Conservation (phyloP, 2,329 filamentous ascomycete genomes). For the Talaromyces sp. region DNA sequence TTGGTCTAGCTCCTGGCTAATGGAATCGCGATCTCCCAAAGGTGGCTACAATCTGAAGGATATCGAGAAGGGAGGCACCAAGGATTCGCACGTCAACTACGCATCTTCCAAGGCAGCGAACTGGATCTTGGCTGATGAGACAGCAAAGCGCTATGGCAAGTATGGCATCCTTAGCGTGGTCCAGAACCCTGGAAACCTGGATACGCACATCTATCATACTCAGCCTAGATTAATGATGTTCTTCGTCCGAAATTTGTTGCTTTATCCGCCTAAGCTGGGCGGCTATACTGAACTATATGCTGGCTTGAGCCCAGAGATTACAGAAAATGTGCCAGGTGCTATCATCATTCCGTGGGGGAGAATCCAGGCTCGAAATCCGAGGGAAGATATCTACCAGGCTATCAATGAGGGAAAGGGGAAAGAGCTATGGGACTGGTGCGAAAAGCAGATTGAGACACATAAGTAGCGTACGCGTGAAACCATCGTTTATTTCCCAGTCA, state of each 20-base stretch:
- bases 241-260: background rate
- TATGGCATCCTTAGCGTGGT: constrained; percentile 3
- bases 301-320: constrained; percentile 2
- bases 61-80: background rate
- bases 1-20: constrained; percentile 25
- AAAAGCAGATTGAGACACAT: constrained; percentile 4
- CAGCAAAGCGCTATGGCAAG: background rate
- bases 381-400: background rate
- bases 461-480: too few relatives aligned
- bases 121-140: background rate
- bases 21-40: background rate
- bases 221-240: constrained; percentile 6
- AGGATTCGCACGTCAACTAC: background rate
- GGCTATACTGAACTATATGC: constrained; percentile 5
- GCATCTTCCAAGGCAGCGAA: background rate
- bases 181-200: background rate
- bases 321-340: background rate
- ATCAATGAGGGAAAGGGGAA: background rate
- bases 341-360: background rate
- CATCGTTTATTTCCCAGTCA: too few relatives aligned
- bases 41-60: background rate
- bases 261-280: constrained; percentile 3
- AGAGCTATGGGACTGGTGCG: constrained; percentile 4
- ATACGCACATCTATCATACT: background rate
- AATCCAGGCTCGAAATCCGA: background rate